Base-by-base conservation (phyloP, 495 filamentous ascomycete species). In the Mytilinidion resinicola region DNA sequence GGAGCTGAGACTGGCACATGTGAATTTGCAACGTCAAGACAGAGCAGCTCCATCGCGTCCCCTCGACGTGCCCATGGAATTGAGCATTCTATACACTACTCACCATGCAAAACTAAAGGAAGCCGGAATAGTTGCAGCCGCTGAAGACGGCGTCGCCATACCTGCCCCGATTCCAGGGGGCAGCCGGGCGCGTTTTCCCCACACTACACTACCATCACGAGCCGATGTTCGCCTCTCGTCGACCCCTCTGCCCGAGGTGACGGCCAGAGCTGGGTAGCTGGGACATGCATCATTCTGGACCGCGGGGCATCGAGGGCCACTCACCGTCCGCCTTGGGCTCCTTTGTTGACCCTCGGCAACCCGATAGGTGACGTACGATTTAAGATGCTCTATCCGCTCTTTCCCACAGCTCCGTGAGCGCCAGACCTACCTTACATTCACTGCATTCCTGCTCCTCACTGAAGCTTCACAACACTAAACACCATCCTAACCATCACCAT, bases 401-500 rank as follows among this genome's bases (percentile, higher is more conserved):
- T 30, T 30, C 25, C 46, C 46, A 25, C 46, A 19, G 21, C 6
- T 49, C 46, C 46, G 46, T 14, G 33, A 49, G 15, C 44, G 3
- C 33, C 9, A 12, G 9, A 15, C 25, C 2, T 30, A 30, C 25
- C 25, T 30, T 30, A 30, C 3, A 44, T 19, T 44, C 19, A 44
- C n/a, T 19, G 19, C 41, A 44, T n/a, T 19, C 41, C 14, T n/a
- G 41, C n/a, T 30, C 25, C 25, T 6, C 25, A 6, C 25, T 30
- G 25, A 30, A 30, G 25, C 25, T 30, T 30, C 3, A 30, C 6
- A 30, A 56, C 49, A 50, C 41, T 12, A 56, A 9, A 59, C 34
- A 56, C 25, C 14, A 35, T 6, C 38, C 52, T 34, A n/a, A 36
- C 14, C 38, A 20, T 15, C 52, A 60, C 55, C 51, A 69, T 69